These are phyloP conservation scores for Cytospora piceicola DNA, from an alignment of 2,329 filamentous ascomycete species.

Conservation along the genomic window DNA sequence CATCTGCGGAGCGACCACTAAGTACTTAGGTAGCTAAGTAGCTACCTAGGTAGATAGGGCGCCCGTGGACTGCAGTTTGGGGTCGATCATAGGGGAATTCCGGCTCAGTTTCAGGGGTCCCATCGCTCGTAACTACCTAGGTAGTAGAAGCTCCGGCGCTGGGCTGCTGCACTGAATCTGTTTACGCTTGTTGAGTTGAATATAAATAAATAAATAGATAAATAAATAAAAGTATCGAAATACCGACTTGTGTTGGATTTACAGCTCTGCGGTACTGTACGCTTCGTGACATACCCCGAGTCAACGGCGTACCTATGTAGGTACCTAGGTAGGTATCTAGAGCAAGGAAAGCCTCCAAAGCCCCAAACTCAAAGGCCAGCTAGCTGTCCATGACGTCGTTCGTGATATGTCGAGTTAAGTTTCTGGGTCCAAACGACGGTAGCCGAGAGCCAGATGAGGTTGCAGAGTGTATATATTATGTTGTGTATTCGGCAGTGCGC, in stretches of 20 bases:
- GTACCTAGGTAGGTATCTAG: too few species aligned
- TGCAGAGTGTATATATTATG: background rate
- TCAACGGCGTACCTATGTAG: background rate
- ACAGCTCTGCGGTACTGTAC: background rate
- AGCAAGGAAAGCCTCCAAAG: background rate
- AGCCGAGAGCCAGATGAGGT: background rate
- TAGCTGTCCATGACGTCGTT: background rate
- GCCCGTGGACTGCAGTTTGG: background rate
- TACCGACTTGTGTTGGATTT: background rate
- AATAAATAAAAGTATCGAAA: too few species aligned
- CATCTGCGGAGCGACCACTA: background rate
- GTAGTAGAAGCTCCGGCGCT: background rate
- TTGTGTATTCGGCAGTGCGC: background rate
- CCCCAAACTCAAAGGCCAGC: background rate
- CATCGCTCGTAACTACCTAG: conserved; percentile 1
- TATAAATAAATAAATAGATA: too few species aligned
- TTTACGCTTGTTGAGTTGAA: too few species aligned
- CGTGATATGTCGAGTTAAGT: background rate
- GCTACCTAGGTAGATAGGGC: too few species aligned
- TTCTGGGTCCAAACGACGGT: background rate
- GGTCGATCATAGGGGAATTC: conserved; percentile 4
- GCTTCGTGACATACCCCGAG: background rate
- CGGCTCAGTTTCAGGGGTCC: conserved; percentile 11
- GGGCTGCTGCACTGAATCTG: background rate
- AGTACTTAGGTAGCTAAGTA: too few species aligned